A percentile compares a stretch with the other conserved stretches of the same genome.
These are phyloP conservation scores for Blastobotrys malaysiensis DNA, from an alignment of 1,139 yeast species.

Conservation along the genomic window DNA sequence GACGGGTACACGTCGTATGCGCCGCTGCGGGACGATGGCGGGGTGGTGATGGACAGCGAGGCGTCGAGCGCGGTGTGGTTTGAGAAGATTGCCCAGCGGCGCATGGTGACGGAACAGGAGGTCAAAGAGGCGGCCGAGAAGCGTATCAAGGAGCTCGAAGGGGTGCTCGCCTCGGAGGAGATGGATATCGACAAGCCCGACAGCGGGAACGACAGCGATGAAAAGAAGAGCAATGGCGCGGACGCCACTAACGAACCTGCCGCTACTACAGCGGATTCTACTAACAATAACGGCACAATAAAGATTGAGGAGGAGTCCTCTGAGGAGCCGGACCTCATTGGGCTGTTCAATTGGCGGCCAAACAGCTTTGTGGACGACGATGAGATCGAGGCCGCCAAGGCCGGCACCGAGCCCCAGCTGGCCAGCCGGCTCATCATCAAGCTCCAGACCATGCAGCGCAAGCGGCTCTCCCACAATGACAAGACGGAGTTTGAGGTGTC, in stretches of 20 bases:
- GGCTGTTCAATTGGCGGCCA: constrained; percentile 52
- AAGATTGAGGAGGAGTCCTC: neutral
- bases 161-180: constrained; percentile 5
- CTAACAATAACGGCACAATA: neutral
- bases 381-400: constrained; percentile 45
- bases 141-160: constrained; percentile 11
- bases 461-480: constrained; percentile 42
- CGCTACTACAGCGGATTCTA: neutral
- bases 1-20: constrained; percentile 69
- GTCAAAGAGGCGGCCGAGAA: constrained; percentile 7
- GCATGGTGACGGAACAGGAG: constrained; percentile 27
- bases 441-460: constrained; percentile 59
- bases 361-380: constrained; percentile 47
- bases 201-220: constrained; percentile 16
- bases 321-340: constrained; percentile 37
- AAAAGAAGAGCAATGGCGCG: constrained; percentile 11
- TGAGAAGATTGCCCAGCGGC: constrained; percentile 60
- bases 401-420: constrained; percentile 46
- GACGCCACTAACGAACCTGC: constrained; percentile 15
- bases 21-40: constrained; percentile 68
- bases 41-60: constrained; percentile 57
- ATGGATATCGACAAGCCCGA: neutral
- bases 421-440: constrained; percentile 53
- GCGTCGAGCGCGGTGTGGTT: constrained; percentile 73
- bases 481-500: constrained; percentile 34